phyloP scores from a whole-genome alignment of 768 basidiomycete genomes.

The Kwoniella mangroviensis region DNA sequence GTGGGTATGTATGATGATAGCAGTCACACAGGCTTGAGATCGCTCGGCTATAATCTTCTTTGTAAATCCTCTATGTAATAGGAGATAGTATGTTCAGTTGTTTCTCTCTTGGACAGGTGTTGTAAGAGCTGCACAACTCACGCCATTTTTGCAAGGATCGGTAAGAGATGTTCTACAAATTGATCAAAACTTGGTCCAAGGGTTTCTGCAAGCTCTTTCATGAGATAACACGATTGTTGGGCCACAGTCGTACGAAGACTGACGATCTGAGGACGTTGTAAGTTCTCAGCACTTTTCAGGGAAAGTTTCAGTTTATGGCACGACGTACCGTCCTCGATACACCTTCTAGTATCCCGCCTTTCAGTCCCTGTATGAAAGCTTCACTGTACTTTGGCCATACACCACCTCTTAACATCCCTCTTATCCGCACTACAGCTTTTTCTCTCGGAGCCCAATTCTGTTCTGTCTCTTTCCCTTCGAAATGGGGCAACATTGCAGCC shows the following conservation, averaged over 20 bases:
- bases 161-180: constrained; percentile 74
- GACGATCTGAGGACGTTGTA: constrained; percentile 65
- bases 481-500: constrained; percentile 72
- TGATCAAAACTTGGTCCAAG: constrained; percentile 76
- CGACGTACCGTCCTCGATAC: constrained; percentile 79
- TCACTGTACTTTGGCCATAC: constrained; percentile 75
- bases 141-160: constrained; percentile 82
- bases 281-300: neutral
- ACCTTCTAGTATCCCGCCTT: constrained; percentile 76
- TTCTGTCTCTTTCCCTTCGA: constrained; percentile 97
- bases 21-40: constrained; percentile 73
- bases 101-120: too few species aligned
- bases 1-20: constrained; percentile 73
- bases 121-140: constrained; percentile 19
- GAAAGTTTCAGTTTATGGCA: too few species aligned
- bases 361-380: constrained; percentile 73
- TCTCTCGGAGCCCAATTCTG: constrained; percentile 92
- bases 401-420: constrained; percentile 88
- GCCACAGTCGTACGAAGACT: constrained; percentile 92
- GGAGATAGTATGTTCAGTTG: neutral
- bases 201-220: constrained; percentile 71
- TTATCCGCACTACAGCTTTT: constrained; percentile 72
- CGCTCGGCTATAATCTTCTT: constrained; percentile 89
- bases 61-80: constrained; percentile 65
- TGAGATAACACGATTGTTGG: constrained; percentile 74